A percentile compares a stretch with the other conserved stretches of the same genome.
These are phyloP conservation scores for Zygosaccharomyces rouxii DNA, from an alignment of 805 yeast species.

Conservation along the genomic window DNA sequence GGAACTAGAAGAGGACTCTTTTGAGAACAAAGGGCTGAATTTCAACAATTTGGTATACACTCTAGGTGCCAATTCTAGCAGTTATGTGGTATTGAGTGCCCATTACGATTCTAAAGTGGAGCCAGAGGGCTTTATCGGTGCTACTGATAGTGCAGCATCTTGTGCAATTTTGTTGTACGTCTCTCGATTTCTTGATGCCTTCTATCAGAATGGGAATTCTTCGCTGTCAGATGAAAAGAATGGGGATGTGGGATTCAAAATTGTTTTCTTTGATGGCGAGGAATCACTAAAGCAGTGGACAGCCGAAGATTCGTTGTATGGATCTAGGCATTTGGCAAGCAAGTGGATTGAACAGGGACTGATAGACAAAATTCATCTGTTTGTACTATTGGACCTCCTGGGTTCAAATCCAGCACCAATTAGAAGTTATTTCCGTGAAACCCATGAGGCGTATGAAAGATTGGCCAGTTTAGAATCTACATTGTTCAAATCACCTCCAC, in stretches of 20 bases:
- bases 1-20: conserved; percentile 34
- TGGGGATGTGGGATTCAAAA: conserved; percentile 38
- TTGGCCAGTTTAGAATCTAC: conserved; percentile 37
- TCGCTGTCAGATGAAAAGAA: conserved; percentile 10
- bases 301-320: conserved; percentile 50
- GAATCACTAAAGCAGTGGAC: conserved; percentile 56
- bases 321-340: conserved; percentile 47
- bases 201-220: conserved; percentile 8
- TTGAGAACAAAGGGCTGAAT: conserved; percentile 34
- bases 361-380: conserved; percentile 38
- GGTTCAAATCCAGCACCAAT: conserved; percentile 37
- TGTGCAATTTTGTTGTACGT: conserved; percentile 48
- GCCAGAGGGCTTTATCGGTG: conserved; percentile 57
- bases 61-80: conserved; percentile 20
- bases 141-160: conserved; percentile 56
- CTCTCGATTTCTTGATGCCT: conserved; percentile 34
- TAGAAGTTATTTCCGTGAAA: conserved; percentile 42
- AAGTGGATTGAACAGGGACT: conserved; percentile 32
- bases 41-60: conserved; percentile 40
- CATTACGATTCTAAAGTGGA: conserved; percentile 50
- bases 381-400: conserved; percentile 48
- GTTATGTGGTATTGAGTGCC: conserved; percentile 43
- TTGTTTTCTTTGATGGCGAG: conserved; percentile 58
- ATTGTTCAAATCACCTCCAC: not conserved
- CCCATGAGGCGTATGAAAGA: conserved; percentile 38